Base-by-base conservation (phyloP, 129 eudicot genomes). In the Chrysanthemum lavandulifolium region DNA sequence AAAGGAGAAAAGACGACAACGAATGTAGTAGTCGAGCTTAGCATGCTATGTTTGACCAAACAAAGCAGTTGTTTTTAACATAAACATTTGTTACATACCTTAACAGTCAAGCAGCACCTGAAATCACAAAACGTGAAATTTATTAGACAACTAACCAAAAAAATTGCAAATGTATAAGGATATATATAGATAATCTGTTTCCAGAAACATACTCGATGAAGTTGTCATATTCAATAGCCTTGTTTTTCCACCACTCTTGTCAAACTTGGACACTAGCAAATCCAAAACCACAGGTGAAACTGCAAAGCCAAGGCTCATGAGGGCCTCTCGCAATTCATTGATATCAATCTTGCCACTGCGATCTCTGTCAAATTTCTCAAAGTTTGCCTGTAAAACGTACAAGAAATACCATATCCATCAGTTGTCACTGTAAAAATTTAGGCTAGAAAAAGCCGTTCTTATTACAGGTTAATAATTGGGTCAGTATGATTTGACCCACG, bases 31-130 rank as follows among this genome's bases (percentile, higher is more conserved):
- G 10, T 5, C 3, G 29, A 27, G 27, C 69, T 12, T 62, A 62
- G 2, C 2, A 18, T 16, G 31, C 5, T 5, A 75, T n/a, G 11
- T 13, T 59, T 47, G 61, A 70, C 68, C 11, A 59, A 59, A 59
- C 48, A 1, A 59, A 68, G 7, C 31, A 7, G 51, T 50, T 45
- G 61, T 48, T 76, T 25, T 45, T 67, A 23, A 23, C 16, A 36
- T 14, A 73, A 1, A 3, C 21, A 14, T 68, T 13, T 10, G 45
- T 31, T 72, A 1, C 82, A 56, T 84, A 90, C 98, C 97, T 94
- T 94, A 49, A 94, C 98, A 11, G 97, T 89, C 71, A 94, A 79
- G 76, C 98, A 94, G 73, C 98, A 94, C 90, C 98, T 92, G 95
- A 16, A 48, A 84, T 56, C 13, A 75, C 43, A 8, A 61, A 54